phyloP scores from a whole-genome alignment of 805 yeast species.

The Zygotorulaspora florentina region DNA sequence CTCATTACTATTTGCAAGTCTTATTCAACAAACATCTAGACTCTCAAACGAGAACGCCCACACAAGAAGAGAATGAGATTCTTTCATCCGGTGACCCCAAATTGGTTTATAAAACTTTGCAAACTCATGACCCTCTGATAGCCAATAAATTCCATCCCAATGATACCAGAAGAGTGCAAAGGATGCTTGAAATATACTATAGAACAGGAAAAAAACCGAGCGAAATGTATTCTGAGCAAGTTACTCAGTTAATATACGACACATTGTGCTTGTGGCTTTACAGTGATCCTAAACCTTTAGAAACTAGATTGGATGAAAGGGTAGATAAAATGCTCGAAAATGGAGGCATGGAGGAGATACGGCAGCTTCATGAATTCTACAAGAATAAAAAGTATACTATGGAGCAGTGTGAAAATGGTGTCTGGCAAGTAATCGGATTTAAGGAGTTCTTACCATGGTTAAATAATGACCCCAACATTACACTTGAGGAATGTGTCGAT shows the following conservation, averaged over 20 bases:
- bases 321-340: conserved; percentile 76
- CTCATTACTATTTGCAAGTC: conserved; percentile 87
- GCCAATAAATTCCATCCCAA: conserved; percentile 88
- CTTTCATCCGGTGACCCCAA: conserved; percentile 46
- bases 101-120: conserved; percentile 41
- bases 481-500: conserved; percentile 49
- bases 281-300: conserved; percentile 55
- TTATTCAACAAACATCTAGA: conserved; percentile 57
- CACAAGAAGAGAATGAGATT: conserved; percentile 38
- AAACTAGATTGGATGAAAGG: conserved; percentile 62
- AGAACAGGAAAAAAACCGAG: conserved; percentile 66
- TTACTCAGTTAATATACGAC: conserved; percentile 51
- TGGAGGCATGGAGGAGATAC: conserved; percentile 71
- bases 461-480: conserved; percentile 19
- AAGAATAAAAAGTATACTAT: conserved; percentile 24
- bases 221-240: conserved; percentile 63
- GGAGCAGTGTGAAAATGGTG: conserved; percentile 60
- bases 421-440: conserved; percentile 94
- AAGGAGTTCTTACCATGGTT: conserved; percentile 82
- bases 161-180: conserved; percentile 68
- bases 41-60: conserved; percentile 10
- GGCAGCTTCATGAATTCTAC: conserved; percentile 50
- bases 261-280: conserved; percentile 80
- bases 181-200: conserved; percentile 78
- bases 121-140: conserved; percentile 60